These are phyloP conservation scores for Xylaria scruposa DNA, from an alignment of 495 filamentous ascomycete species.

Conservation along the genomic window DNA sequence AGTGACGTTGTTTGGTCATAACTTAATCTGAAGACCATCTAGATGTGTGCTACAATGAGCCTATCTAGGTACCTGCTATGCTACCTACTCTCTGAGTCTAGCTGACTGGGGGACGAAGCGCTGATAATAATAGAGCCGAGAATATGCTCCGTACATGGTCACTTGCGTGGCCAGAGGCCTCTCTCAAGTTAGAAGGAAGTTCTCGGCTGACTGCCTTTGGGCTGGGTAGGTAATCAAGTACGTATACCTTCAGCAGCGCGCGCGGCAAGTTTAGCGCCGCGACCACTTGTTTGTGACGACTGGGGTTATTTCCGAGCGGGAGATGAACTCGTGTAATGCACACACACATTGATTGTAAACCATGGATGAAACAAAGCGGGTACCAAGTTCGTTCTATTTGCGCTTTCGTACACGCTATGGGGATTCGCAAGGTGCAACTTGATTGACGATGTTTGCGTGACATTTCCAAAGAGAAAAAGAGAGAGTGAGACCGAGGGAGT, in stretches of 20 bases:
- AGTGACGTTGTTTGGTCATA: too few species aligned
- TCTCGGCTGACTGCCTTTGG: constrained; percentile 11
- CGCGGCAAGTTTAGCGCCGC: constrained; percentile 1
- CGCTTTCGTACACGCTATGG: background rate
- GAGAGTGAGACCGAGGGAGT: constrained; percentile 10
- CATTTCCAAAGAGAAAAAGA: background rate
- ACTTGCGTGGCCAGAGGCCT: constrained; percentile 12
- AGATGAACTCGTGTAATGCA: background rate
- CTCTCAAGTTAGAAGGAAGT: constrained; percentile 1
- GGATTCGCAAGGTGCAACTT: background rate
- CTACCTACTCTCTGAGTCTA: background rate
- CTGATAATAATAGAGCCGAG: constrained; percentile 5
- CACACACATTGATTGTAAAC: too few species aligned
- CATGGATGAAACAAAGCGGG: background rate
- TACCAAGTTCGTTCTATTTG: background rate
- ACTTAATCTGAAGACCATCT: background rate
- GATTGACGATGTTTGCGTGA: constrained; percentile 5
- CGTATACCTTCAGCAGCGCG: background rate
- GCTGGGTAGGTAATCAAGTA: background rate
- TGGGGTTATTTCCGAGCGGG: background rate
- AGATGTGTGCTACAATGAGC: background rate
- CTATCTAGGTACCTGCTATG: background rate
- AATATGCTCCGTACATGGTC: constrained; percentile 1
- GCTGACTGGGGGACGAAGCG: background rate
- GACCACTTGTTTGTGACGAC: background rate